These are phyloP conservation scores for Diaporthe sp. DNA, from an alignment of 2,329 filamentous ascomycete species.

Conservation along the genomic window DNA sequence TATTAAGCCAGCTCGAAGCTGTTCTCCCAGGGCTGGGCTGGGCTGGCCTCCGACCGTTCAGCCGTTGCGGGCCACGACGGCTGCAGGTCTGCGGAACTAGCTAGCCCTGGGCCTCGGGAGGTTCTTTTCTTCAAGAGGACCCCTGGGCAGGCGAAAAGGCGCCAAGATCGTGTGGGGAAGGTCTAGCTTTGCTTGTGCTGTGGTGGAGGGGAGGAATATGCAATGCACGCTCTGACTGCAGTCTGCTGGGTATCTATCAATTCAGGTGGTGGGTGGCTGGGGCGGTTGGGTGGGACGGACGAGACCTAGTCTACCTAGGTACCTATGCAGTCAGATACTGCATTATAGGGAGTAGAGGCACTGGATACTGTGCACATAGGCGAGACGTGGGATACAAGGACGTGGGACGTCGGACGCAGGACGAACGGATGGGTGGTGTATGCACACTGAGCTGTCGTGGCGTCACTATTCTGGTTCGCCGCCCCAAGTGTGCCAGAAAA, in stretches of 20 bases:
- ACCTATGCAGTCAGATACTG: neutral
- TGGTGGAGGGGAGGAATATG: conserved; percentile 3
- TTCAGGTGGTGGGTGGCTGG: conserved; percentile 10
- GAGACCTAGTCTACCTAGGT: neutral
- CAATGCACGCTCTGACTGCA: neutral
- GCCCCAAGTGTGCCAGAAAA: neutral
- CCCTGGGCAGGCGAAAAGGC: neutral
- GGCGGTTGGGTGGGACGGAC: neutral
- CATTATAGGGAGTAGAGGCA: neutral
- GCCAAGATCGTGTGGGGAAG: conserved; percentile 24
- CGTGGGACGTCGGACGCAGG: neutral
- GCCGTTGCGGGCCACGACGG: conserved; percentile 23
- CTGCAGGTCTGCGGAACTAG: conserved; percentile 23
- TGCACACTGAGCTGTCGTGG: conserved; percentile 6
- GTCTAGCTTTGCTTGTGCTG: neutral
- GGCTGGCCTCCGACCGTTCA: conserved; percentile 10
- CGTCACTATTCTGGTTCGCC: conserved; percentile 5
- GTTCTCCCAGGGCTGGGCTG: neutral
- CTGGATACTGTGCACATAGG: neutral
- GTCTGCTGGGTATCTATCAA: neutral
- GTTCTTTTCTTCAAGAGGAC: conserved; percentile 24
- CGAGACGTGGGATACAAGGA: neutral
- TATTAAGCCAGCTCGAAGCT: neutral
- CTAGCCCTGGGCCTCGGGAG: neutral
- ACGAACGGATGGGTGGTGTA: neutral